phyloP scores from a whole-genome alignment of 768 basidiomycete species.

The Collybiopsis luxurians region DNA sequence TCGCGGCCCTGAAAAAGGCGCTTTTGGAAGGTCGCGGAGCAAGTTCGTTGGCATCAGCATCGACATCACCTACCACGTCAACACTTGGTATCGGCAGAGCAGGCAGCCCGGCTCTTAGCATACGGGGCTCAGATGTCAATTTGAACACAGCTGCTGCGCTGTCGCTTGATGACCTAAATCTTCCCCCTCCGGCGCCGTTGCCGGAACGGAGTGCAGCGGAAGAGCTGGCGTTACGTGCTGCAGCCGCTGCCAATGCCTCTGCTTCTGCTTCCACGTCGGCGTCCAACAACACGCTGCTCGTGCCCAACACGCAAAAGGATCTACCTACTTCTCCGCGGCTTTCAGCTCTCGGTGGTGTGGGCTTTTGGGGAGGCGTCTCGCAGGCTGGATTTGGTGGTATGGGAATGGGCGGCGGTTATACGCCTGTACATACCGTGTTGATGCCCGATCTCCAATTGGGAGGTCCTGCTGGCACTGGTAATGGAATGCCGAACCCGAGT shows the following conservation, averaged over 20 bases:
- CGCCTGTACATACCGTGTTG: slow-evolving; percentile 81
- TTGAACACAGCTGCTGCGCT: slow-evolving; percentile 29
- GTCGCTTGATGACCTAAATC: slow-evolving; percentile 32
- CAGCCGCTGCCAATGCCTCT: slow-evolving; percentile 15
- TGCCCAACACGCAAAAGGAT: slow-evolving; percentile 77
- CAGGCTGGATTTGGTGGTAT: slow-evolving; percentile 5
- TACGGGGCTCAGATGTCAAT: slow-evolving; percentile 23
- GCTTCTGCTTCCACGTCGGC: slow-evolving; percentile 16
- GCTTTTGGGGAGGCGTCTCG: slow-evolving; percentile 81
- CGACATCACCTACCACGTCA: not conserved
- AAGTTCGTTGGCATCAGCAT: not conserved
- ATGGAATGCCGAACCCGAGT: not conserved
- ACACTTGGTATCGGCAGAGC: slow-evolving; percentile 17
- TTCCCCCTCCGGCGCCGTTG: slow-evolving; percentile 50
- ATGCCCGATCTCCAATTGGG: slow-evolving; percentile 60
- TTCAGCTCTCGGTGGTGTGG: slow-evolving; percentile 36
- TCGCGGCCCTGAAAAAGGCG: slow-evolving; percentile 68
- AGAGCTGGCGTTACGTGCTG: slow-evolving; percentile 21
- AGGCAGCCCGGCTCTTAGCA: slow-evolving; percentile 28
- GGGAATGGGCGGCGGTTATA: slow-evolving; percentile 60
- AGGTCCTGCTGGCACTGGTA: slow-evolving; percentile 16
- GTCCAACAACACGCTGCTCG: slow-evolving; percentile 32
- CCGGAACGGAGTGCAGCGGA: slow-evolving; percentile 40
- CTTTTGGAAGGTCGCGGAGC: slow-evolving; percentile 65
- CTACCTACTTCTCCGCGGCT: slow-evolving; percentile 61